A percentile compares a stretch with the other conserved stretches of the same genome.
These are phyloP conservation scores for Phaeotremella skinneri DNA, from an alignment of 768 basidiomycete species.

Conservation along the genomic window DNA sequence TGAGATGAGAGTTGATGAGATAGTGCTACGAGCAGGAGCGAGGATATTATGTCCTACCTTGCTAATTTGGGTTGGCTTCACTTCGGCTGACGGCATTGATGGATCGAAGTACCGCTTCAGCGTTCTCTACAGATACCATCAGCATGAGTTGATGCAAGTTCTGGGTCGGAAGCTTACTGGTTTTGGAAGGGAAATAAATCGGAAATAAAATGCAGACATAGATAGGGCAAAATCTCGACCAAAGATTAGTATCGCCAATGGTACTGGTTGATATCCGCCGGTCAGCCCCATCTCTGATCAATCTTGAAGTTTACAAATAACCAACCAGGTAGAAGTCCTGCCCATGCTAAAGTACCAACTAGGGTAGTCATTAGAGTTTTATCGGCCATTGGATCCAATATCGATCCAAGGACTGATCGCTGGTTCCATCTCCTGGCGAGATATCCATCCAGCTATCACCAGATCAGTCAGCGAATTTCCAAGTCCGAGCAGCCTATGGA, in stretches of 20 bases:
- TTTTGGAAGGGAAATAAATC: constrained; percentile 80
- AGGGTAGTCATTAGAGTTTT: constrained; percentile 93
- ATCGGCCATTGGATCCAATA: constrained; percentile 96
- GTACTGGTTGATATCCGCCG: constrained; percentile 57
- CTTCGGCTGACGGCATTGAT: constrained; percentile 90
- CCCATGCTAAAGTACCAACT: constrained; percentile 77
- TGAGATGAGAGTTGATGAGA: background rate
- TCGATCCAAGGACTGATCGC: constrained; percentile 87
- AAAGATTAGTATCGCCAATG: constrained; percentile 78
- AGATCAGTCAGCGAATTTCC: constrained; percentile 3
- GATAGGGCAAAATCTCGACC: constrained; percentile 84
- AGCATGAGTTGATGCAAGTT: background rate
- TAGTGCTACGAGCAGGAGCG: constrained; percentile 1
- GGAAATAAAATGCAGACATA: constrained; percentile 86
- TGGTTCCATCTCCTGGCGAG: constrained; percentile 82
- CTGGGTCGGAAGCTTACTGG: constrained; percentile 62
- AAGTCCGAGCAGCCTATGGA: constrained; percentile 20
- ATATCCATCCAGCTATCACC: constrained; percentile 77
- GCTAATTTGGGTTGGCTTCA: constrained; percentile 87
- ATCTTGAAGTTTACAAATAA: constrained; percentile 22
- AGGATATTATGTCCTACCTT: constrained; percentile 59
- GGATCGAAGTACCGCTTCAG: constrained; percentile 93
- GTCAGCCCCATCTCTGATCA: background rate
- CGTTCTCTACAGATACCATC: constrained; percentile 62
- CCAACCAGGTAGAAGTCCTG: constrained; percentile 77